phyloP scores from a whole-genome alignment of 768 basidiomycete species.

The Lactarius akahatsu region DNA sequence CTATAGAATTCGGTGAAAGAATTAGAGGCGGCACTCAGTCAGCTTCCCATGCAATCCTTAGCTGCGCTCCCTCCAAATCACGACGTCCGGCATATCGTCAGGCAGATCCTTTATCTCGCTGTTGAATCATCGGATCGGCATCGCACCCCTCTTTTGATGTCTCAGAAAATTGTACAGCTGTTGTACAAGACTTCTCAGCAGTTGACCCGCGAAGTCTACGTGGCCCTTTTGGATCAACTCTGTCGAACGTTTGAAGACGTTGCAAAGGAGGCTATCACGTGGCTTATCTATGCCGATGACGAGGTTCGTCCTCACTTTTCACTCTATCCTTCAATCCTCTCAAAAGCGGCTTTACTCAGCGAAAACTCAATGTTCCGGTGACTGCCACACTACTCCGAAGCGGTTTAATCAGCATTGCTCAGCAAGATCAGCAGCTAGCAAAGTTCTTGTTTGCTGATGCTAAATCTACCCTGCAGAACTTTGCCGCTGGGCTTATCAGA shows the following conservation, averaged over 20 bases:
- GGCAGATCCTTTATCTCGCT: conserved; percentile 81
- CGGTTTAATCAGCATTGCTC: conserved; percentile 68
- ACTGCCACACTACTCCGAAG: conserved; percentile 86
- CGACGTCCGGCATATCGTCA: conserved; percentile 81
- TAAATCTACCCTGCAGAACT: conserved; percentile 73
- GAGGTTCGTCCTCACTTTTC: conserved; percentile 56
- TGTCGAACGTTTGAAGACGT: conserved; percentile 90
- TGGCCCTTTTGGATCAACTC: conserved; percentile 81
- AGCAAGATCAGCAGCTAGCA: conserved; percentile 89
- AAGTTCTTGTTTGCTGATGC: conserved; percentile 80
- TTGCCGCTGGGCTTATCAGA: conserved; percentile 78
- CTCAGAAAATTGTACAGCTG: conserved; percentile 95
- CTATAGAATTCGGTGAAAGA: conserved; percentile 52
- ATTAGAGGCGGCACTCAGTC: conserved; percentile 75
- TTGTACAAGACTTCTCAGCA: conserved; percentile 86
- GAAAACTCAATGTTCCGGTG: conserved; percentile 95
- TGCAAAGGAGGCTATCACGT: conserved; percentile 93
- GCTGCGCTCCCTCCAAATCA: conserved; percentile 75
- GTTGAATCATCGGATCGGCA: conserved; percentile 75
- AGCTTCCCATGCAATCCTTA: conserved; percentile 70
- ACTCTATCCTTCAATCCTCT: not conserved
- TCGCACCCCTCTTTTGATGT: conserved; percentile 86
- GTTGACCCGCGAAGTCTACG: conserved; percentile 91
- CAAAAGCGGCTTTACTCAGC: conserved; percentile 45
- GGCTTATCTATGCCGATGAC: conserved; percentile 96